A percentile compares a stretch with the other conserved stretches of the same genome.
phyloP scores from a whole-genome alignment of 257 asterid species.

The Cynanchum wilfordii region DNA sequence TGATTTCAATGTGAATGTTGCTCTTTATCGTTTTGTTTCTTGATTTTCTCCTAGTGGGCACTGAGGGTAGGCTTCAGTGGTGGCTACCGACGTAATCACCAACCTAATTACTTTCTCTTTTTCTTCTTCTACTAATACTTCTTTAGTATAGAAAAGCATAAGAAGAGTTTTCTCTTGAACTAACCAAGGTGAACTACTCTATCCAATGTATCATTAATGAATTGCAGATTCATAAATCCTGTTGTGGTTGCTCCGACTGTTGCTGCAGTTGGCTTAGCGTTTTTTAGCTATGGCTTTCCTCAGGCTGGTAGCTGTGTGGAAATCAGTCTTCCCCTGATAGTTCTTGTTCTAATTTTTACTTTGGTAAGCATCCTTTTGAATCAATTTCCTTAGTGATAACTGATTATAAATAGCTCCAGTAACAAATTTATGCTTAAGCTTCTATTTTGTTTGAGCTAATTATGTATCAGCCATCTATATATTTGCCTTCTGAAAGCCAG shows the following conservation, averaged over 20 bases:
- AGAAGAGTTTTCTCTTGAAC: background rate
- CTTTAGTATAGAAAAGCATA: background rate
- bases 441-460: conserved; percentile 9
- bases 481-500: background rate
- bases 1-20: background rate
- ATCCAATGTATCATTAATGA: background rate
- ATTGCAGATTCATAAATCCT: conserved; percentile 84
- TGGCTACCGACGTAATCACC: background rate
- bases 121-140: background rate
- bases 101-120: background rate
- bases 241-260: conserved; percentile 94
- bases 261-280: conserved; percentile 88
- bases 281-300: conserved; percentile 94
- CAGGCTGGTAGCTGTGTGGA: conserved; percentile 96
- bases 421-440: background rate
- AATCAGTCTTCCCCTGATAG: conserved; percentile 82
- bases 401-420: background rate
- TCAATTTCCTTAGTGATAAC: background rate
- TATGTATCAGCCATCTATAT: background rate
- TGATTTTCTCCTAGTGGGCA: background rate
- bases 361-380: conserved; percentile 55
- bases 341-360: conserved; percentile 77
- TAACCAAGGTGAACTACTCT: conserved; percentile 9
- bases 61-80: background rate
- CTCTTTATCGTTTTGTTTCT: background rate